Evolutionary conservation across 257 asterid genomes (phyloP).

Genomic region (Osmanthus fragrans): DNA sequence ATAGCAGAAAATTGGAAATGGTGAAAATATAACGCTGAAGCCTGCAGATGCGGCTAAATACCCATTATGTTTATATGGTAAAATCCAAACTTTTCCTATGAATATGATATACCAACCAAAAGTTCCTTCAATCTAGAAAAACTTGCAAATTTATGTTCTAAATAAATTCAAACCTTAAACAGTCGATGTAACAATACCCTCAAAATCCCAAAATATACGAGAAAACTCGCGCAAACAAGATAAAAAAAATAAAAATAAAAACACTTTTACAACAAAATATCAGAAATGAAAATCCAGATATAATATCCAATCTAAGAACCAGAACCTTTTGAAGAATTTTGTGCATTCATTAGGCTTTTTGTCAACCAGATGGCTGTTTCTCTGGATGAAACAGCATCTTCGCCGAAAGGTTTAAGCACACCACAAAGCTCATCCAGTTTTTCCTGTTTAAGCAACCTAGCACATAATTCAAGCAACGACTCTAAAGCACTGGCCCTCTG

Average conservation of each 20-base stretch:
- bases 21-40: no score
- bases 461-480: constrained; percentile 91
- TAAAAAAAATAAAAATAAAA: no score
- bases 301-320: neutral
- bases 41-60: neutral
- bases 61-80: neutral
- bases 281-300: neutral
- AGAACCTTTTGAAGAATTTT: constrained; percentile 54
- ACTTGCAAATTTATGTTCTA: neutral
- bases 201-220: neutral
- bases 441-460: constrained; percentile 78
- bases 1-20: no score
- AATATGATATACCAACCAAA: neutral
- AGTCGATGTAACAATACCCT: neutral
- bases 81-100: neutral
- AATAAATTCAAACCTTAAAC: neutral
- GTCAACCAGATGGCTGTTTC: constrained; percentile 98
- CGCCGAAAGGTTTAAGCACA: constrained; percentile 84
- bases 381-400: constrained; percentile 80
- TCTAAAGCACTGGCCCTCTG: constrained; percentile 90
- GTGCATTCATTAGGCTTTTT: constrained; percentile 74
- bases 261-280: neutral
- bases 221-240: neutral
- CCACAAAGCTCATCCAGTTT: constrained; percentile 88
- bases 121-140: neutral